These are phyloP conservation scores for Neodidymelliopsis sp. DNA, from an alignment of 2,329 filamentous ascomycete species.

Conservation along the genomic window DNA sequence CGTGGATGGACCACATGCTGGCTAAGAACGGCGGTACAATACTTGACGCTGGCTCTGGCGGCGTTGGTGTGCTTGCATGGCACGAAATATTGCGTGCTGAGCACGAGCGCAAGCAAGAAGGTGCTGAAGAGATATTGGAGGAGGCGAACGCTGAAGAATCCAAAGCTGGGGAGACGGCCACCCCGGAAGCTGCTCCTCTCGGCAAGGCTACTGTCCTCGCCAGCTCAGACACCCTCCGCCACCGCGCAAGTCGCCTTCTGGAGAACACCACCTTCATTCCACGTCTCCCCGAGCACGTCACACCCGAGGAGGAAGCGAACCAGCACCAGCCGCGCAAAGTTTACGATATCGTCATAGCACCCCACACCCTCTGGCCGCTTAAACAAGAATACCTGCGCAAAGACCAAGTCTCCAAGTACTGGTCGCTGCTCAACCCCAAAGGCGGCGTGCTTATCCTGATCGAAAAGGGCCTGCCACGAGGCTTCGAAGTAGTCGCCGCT, in stretches of 20 bases:
- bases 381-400: constrained; percentile 80
- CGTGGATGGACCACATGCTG: constrained; percentile 73
- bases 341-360: constrained; percentile 89
- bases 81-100: constrained; percentile 81
- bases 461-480: constrained; percentile 89
- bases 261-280: constrained; percentile 93
- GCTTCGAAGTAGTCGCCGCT: constrained; percentile 90
- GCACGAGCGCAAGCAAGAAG: constrained; percentile 71
- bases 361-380: constrained; percentile 79
- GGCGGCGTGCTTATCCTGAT: constrained; percentile 87
- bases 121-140: constrained; percentile 22
- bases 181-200: constrained; percentile 55
- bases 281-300: constrained; percentile 85
- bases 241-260: constrained; percentile 77
- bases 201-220: constrained; percentile 84
- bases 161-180: constrained; percentile 19
- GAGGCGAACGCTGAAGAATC: constrained; percentile 28
- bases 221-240: constrained; percentile 75
- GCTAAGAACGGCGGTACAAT: constrained; percentile 69
- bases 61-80: constrained; percentile 77
- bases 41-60: constrained; percentile 77
- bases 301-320: constrained; percentile 60
- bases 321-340: constrained; percentile 67
- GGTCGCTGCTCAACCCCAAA: constrained; percentile 82
- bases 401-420: constrained; percentile 83